Evolutionary conservation across 352 stramenopile species (phyloP).

Genomic region (Globisporangium viniferum): DNA sequence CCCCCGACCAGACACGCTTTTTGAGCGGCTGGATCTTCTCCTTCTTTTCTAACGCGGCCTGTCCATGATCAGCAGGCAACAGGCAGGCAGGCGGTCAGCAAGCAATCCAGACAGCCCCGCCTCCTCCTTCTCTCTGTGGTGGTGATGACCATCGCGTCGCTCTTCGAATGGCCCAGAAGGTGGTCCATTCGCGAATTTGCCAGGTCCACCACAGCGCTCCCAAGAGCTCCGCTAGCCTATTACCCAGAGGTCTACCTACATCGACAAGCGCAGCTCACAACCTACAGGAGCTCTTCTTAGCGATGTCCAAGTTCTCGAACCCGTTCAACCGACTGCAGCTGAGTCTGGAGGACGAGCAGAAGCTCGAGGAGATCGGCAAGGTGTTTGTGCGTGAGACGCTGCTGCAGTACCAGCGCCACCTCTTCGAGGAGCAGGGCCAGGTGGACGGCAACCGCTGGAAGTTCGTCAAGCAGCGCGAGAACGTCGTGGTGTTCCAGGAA

Average conservation of each 20-base stretch:
- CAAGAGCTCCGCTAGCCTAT: neutral
- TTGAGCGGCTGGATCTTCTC: neutral
- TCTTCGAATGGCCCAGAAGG: neutral
- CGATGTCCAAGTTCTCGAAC: conserved; percentile 17
- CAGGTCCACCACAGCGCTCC: neutral
- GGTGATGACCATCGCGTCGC: neutral
- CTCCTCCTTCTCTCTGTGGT: neutral
- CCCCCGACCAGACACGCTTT: neutral
- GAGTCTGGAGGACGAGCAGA: conserved; percentile 12
- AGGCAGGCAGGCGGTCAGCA: neutral
- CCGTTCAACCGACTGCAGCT: conserved; percentile 12
- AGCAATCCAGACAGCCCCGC: neutral
- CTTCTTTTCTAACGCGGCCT: neutral
- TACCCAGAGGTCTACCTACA: neutral
- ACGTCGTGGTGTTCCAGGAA: conserved; percentile 17
- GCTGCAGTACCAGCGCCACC: conserved; percentile 15
- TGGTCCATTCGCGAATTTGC: neutral
- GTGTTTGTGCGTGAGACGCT: conserved; percentile 19
- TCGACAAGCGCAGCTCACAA: neutral
- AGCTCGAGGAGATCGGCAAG: conserved; percentile 8
- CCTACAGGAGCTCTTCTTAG: neutral
- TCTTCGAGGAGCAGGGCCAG: conserved; percentile 4
- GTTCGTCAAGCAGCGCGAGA: conserved; percentile 16
- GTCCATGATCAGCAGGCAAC: neutral
- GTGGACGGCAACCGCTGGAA: conserved; percentile 15